A percentile compares a stretch with the other conserved stretches of the same genome.
Evolutionary conservation across 2,329 filamentous ascomycete genomes (phyloP).

Genomic region (Xylariaceae sp.): DNA sequence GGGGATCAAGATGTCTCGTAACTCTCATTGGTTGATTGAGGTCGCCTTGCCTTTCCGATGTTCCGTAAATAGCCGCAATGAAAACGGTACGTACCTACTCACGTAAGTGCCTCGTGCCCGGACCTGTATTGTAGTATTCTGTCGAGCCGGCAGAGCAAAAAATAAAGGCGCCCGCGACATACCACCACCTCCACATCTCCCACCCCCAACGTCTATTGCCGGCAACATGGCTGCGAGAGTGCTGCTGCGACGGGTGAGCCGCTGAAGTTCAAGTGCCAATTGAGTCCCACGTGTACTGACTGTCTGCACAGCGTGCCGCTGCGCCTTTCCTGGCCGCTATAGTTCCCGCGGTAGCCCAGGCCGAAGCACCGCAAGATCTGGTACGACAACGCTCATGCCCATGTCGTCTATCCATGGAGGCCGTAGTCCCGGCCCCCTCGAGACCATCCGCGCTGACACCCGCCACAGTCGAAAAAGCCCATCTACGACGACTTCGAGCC

Average conservation of each 20-base stretch:
- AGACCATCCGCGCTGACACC: conserved; percentile 7
- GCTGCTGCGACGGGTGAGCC: conserved; percentile 47
- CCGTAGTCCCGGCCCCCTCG: not conserved
- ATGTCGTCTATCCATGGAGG: not conserved
- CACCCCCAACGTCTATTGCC: conserved; percentile 35
- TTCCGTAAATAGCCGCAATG: conserved; percentile 13
- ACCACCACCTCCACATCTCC: conserved; percentile 9
- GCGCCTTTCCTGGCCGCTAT: conserved; percentile 45
- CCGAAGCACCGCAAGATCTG: conserved; percentile 36
- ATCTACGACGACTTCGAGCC: conserved; percentile 71
- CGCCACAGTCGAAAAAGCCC: conserved; percentile 49
- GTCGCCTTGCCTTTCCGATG: no score
- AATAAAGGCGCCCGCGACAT: no score
- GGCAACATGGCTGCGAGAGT: conserved; percentile 53
- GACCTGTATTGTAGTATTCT: no score
- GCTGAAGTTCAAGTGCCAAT: conserved; percentile 1
- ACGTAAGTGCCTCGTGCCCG: conserved; percentile 5
- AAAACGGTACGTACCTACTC: conserved; percentile 7
- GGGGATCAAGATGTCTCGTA: no score
- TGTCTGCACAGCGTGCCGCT: conserved; percentile 35
- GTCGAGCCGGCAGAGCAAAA: no score
- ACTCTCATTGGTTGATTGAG: no score
- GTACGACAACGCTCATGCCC: conserved; percentile 8
- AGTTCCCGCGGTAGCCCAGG: conserved; percentile 30
- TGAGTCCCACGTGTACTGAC: conserved; percentile 19